Base-by-base conservation (phyloP, 495 filamentous ascomycete genomes). In the Penicillium cosmopolitanum region DNA sequence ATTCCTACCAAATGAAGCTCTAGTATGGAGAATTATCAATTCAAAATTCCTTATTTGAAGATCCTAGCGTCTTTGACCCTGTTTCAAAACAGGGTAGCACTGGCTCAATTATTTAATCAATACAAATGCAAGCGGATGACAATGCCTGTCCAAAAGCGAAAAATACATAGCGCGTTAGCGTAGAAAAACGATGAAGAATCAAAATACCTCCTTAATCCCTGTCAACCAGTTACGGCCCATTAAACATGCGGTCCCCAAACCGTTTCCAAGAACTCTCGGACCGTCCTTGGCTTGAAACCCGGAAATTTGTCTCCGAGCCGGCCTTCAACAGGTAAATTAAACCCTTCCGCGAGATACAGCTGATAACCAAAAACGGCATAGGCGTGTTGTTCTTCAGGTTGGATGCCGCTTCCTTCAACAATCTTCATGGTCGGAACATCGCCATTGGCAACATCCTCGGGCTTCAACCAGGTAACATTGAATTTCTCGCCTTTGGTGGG, bases 331-430 rank as follows among this genome's bases (percentile, higher is more conserved):
- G 56, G 56, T 35, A 58, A 43, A 15, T 58, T 16, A 31, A 58
- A 58, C 21, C 36, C 48, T 34, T 33, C 40, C 13, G 56, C 48
- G 28, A 58, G 56, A 33, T 58, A 58, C 6, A 58, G 36, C 28
- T 58, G 48, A 47, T 58, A 58, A 15, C 48, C 48, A 16, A 58
- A 58, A 44, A 50, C 35, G 35, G 36, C 35, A 33, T 58, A 58
- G 36, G 28, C 35, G 21, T 21, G 34, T 13, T 31, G 48, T 16
- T 58, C 56, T 34, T 58, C 38, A 10, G 48, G 56, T 48, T 58
- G 48, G 34, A 58, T 58, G 7, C 56, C 56, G 18, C 48, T 58
- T 13, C 48, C 56, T 28, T 58, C 48, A 15, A 35, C 18, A 42
- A 31, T 28, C 8, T 46, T 53, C 38, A 58, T 31, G 8, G 34